Conservation (phyloP, 805 yeast species). For the Cyberlindnera petersonii region DNA sequence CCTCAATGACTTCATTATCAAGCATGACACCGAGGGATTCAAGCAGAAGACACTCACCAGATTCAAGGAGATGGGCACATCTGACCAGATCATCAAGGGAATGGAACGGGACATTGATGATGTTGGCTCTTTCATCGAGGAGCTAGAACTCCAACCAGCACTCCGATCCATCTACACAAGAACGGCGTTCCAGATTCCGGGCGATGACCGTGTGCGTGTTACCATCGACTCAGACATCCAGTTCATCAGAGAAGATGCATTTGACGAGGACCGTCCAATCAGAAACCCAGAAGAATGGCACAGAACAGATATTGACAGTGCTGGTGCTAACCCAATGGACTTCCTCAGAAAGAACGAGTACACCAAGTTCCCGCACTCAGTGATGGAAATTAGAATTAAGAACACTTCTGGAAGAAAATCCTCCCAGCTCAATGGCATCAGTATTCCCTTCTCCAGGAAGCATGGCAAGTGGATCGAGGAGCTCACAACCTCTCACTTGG, state of each 20-base stretch:
- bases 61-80: constrained; percentile 58
- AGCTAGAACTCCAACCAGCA: constrained; percentile 74
- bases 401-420: constrained; percentile 38
- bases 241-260: constrained; percentile 86
- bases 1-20: constrained; percentile 65
- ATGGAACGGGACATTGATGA: constrained; percentile 53
- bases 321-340: constrained; percentile 62
- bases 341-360: constrained; percentile 83
- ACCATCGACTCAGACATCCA: constrained; percentile 85
- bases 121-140: constrained; percentile 58
- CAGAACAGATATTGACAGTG: constrained; percentile 82
- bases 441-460: constrained; percentile 44
- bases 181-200: constrained; percentile 97
- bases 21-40: constrained; percentile 39
- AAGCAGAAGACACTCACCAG: constrained; percentile 55
- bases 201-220: constrained; percentile 88
- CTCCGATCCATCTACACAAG: constrained; percentile 83
- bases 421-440: constrained; percentile 29
- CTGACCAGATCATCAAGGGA: constrained; percentile 47
- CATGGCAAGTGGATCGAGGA: constrained; percentile 80
- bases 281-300: constrained; percentile 92
- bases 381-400: constrained; percentile 79
- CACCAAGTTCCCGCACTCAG: constrained; percentile 77
- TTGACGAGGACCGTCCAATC: constrained; percentile 80
- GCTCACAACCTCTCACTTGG: constrained; percentile 74